phyloP scores from a whole-genome alignment of 192 early-diverging fungal genomes.

The Coemansia sp. region DNA sequence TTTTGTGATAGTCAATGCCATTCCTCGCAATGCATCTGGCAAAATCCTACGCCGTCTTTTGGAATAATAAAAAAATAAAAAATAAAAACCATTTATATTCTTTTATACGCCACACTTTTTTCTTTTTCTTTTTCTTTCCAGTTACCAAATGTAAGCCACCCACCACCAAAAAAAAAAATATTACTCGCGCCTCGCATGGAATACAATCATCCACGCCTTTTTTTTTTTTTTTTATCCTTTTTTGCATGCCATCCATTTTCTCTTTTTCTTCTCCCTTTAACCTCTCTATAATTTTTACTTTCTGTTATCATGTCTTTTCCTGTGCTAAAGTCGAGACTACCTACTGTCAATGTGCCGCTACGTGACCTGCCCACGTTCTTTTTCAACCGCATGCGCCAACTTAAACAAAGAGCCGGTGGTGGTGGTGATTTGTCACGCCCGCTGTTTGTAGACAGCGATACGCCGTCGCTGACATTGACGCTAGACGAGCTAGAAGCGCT shows the following conservation, averaged over 20 bases:
- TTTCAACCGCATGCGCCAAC: constrained; percentile 5
- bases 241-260: not conserved
- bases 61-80: not conserved
- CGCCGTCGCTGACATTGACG: not conserved
- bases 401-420: not conserved
- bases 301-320: not conserved
- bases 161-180: not conserved
- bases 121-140: constrained; percentile 1
- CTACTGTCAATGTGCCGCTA: constrained; percentile 5
- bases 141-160: not conserved
- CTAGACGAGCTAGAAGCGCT: constrained; percentile 4
- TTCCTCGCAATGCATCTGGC: constrained; percentile 35
- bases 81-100: not conserved
- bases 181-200: not conserved
- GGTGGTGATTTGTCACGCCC: not conserved
- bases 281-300: not conserved
- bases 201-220: not conserved
- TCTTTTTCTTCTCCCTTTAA: not conserved
- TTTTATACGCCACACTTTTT: not conserved
- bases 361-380: constrained; percentile 19
- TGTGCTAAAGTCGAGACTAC: not conserved
- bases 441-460: constrained; percentile 16
- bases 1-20: constrained; percentile 10
- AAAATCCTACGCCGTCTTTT: constrained; percentile 45
- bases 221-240: not conserved